Percentiles rank a stretch among this genome's conserved stretches.
Evolutionary conservation across 345 rosid species (phyloP).

Genomic region (Excoecaria cochinchinensis): DNA sequence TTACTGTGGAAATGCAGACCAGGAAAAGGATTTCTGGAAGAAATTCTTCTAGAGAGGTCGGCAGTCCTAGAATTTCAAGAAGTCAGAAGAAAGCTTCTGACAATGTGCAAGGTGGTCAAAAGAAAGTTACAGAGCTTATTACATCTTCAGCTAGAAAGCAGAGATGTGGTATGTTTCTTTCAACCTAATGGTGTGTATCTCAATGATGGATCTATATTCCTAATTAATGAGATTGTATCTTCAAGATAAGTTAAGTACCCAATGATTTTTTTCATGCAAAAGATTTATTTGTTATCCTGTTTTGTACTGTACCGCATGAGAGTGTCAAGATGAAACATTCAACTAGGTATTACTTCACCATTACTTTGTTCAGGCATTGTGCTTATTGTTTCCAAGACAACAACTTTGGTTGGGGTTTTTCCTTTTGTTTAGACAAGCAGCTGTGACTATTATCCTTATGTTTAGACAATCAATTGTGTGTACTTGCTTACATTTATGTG

Average conservation of each 20-base stretch:
- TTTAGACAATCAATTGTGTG: too few relatives aligned
- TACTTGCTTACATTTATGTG: too few relatives aligned
- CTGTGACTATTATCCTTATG: neutral
- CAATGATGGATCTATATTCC: neutral
- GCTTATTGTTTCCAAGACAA: neutral
- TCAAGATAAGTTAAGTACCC: neutral
- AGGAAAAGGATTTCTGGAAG: constrained; percentile 54
- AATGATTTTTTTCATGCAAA: neutral
- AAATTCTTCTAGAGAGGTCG: constrained; percentile 44
- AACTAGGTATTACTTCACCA: neutral
- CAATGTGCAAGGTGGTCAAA: constrained; percentile 44
- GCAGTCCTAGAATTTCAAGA: constrained; percentile 49
- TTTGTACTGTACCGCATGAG: neutral
- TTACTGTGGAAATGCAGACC: constrained; percentile 49
- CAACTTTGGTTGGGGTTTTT: neutral
- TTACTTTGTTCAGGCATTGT: neutral
- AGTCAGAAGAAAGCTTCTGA: constrained; percentile 50
- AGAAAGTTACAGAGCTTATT: constrained; percentile 55
- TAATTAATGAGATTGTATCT: neutral
- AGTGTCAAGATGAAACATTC: neutral
- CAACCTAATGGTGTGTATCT: neutral
- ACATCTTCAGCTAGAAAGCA: constrained; percentile 68
- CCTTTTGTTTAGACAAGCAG: neutral
- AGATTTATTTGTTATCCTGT: neutral
- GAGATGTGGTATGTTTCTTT: constrained; percentile 35